phyloP scores from a whole-genome alignment of 805 yeast species.

The Yarrowia sp. region DNA sequence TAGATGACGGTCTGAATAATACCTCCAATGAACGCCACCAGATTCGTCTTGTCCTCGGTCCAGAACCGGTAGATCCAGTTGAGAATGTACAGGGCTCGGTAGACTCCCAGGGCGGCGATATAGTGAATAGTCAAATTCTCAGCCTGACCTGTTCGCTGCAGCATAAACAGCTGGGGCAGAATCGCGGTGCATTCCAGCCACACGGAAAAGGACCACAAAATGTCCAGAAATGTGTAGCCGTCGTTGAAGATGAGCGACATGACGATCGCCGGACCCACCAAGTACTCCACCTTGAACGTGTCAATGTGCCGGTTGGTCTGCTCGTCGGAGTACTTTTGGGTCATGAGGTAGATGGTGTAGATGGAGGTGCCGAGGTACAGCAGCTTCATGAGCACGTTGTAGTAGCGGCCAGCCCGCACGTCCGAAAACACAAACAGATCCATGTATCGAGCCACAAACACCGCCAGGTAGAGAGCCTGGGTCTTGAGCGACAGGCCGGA shows the following conservation, averaged over 20 bases:
- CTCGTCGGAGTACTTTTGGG: conserved; percentile 61
- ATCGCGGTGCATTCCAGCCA: conserved; percentile 95
- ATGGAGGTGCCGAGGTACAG: conserved; percentile 77
- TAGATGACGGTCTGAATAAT: conserved; percentile 83
- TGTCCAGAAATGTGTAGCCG: conserved; percentile 63
- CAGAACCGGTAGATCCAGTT: conserved; percentile 92
- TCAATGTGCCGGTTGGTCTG: conserved; percentile 66
- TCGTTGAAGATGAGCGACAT: conserved; percentile 69
- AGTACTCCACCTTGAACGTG: conserved; percentile 75
- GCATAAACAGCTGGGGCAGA: conserved; percentile 88
- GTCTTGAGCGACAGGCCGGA: conserved; percentile 90
- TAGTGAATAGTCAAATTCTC: conserved; percentile 88
- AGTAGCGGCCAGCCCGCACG: conserved; percentile 46
- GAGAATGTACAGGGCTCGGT: conserved; percentile 88
- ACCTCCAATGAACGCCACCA: conserved; percentile 78
- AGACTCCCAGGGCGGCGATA: conserved; percentile 89
- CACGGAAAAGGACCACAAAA: conserved; percentile 83
- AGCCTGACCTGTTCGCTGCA: conserved; percentile 89
- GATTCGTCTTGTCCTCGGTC: conserved; percentile 67
- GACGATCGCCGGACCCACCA: conserved; percentile 67
- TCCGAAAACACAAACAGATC: conserved; percentile 63
- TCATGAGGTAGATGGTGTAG: conserved; percentile 78
- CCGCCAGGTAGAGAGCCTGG: conserved; percentile 77
- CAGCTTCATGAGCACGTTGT: conserved; percentile 82
- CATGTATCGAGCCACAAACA: conserved; percentile 74